Evolutionary conservation across 2,329 filamentous ascomycete genomes (phyloP).

Genomic region (Arthroderma sp.): DNA sequence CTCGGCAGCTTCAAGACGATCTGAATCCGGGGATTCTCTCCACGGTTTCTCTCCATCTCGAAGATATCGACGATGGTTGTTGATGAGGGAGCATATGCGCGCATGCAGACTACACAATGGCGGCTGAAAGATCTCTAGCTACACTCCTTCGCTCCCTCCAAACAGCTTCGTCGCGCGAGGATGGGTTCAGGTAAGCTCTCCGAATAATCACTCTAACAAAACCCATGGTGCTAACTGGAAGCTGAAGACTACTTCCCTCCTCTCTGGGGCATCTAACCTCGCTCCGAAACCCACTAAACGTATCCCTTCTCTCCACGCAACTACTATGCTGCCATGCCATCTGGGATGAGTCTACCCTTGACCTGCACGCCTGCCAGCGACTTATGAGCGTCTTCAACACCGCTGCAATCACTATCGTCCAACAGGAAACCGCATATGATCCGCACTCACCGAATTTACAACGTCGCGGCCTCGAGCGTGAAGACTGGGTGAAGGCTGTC

Average conservation of each 20-base stretch:
- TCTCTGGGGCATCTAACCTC: slow-evolving; percentile 34
- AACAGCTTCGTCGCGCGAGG: slow-evolving; percentile 43
- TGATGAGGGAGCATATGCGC: too few species aligned
- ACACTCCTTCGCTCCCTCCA: slow-evolving; percentile 49
- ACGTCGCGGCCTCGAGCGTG: slow-evolving; percentile 40
- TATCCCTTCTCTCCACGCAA: slow-evolving; percentile 47
- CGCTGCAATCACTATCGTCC: slow-evolving; percentile 41
- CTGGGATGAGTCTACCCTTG: slow-evolving; percentile 42
- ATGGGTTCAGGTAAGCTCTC: slow-evolving; percentile 41
- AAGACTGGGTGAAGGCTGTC: slow-evolving; percentile 47
- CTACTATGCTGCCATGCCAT: slow-evolving; percentile 46
- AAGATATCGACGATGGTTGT: too few species aligned
- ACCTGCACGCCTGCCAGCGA: slow-evolving; percentile 41
- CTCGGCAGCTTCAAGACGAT: too few species aligned
- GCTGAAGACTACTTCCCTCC: slow-evolving; percentile 38
- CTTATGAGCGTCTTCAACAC: slow-evolving; percentile 50
- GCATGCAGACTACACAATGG: slow-evolving; percentile 28
- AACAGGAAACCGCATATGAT: slow-evolving; percentile 30
- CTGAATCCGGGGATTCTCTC: too few species aligned
- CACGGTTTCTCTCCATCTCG: too few species aligned
- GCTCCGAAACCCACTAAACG: slow-evolving; percentile 48
- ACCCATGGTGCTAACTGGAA: slow-evolving; percentile 12
- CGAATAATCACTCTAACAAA: slow-evolving; percentile 10
- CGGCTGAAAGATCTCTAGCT: slow-evolving; percentile 47
- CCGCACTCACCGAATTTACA: slow-evolving; percentile 21